Base-by-base conservation (phyloP, 345 rosid genomes). In the Dipteronia dyeriana region DNA sequence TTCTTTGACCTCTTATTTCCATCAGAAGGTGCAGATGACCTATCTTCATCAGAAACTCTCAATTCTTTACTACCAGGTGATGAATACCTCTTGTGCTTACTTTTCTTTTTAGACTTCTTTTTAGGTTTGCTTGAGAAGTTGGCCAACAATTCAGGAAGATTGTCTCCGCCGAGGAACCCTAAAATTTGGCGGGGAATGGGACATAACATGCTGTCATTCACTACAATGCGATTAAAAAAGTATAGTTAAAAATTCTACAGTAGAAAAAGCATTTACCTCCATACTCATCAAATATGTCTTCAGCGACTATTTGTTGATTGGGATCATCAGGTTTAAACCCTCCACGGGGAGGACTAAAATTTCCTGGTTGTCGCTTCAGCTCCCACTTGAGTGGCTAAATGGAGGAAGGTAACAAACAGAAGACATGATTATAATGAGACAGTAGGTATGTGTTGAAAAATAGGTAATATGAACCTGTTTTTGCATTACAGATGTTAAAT, bases 271-370 rank as follows among this genome's bases (percentile, higher is more conserved):
- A 69, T 19, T 61, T 79, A 94, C 99, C 97, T 87, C 98, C 98
- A 78, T 96, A 96, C 84, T 96, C 98, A 29, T 96, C 99, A 77
- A 94, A 94, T 70, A 95, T 96, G 78, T 96, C 98, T 84, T 94
- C 97, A 5, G 98, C 99, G 34, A 95, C 97, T 82, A 96, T 91
- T 84, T 96, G 98, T 76, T 96, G 99, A 87, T 94, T 96, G 76
- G 98, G 97, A 81, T 96, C 95, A 72, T 91, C 92, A 11, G 82
- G 94, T 81, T 87, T 79, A 87, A 92, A 96, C 70, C 98, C 99
- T 71, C 99, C 99, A 67, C 90, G 97, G 78, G 99, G 99, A 82
- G 98, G 99, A 85, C 97, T 92, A 88, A 96, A 74, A 64, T 74
- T 78, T 51, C 99, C 99, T 10, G 97, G 95, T 86, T 92, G 90